Percentiles rank a stretch among this genome's conserved stretches.
Evolutionary conservation across 1,284 basidiomycete species (phyloP).

Genomic region (Cutaneotrichosporon dermatis): DNA sequence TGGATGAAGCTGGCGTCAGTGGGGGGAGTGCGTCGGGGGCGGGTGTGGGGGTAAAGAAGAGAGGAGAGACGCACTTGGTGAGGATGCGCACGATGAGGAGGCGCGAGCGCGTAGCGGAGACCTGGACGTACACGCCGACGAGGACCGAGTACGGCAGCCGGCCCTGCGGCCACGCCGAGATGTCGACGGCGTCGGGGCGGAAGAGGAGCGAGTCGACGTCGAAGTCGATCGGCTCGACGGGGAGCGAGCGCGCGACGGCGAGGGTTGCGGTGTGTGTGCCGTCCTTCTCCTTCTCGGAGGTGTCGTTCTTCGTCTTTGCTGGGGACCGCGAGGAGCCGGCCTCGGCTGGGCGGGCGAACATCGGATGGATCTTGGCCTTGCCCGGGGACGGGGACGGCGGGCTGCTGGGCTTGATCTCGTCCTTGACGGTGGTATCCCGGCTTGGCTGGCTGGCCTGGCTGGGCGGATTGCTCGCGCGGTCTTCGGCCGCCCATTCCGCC

Average conservation of each 20-base stretch:
- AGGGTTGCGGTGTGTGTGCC: slow-evolving; percentile 6
- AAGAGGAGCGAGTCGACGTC: slow-evolving; percentile 49
- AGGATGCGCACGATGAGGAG: slow-evolving; percentile 72
- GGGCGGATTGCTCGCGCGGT: not conserved
- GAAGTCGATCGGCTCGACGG: slow-evolving; percentile 45
- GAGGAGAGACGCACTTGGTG: slow-evolving; percentile 58
- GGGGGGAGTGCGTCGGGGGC: not conserved
- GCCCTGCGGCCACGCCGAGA: slow-evolving; percentile 47
- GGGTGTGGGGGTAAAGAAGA: no score
- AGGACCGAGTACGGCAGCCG: slow-evolving; percentile 74
- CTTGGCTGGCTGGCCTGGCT: not conserved
- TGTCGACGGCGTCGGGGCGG: slow-evolving; percentile 48
- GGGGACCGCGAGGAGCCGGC: not conserved
- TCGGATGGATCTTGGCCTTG: slow-evolving; percentile 14
- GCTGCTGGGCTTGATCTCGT: not conserved
- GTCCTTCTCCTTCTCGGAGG: not conserved
- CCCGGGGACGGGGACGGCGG: not conserved
- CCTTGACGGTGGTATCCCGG: not conserved
- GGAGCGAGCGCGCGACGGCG: slow-evolving; percentile 23
- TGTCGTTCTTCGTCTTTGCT: no score
- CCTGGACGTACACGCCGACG: slow-evolving; percentile 65
- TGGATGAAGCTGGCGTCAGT: slow-evolving; percentile 54
- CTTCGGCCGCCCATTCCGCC: slow-evolving; percentile 22
- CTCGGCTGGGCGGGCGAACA: slow-evolving; percentile 16
- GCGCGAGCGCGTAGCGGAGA: slow-evolving; percentile 76